Percentiles rank a stretch among this genome's conserved stretches.
Evolutionary conservation across 176 grass and related monocot genomes (phyloP).

Genomic region (Secale cereale): DNA sequence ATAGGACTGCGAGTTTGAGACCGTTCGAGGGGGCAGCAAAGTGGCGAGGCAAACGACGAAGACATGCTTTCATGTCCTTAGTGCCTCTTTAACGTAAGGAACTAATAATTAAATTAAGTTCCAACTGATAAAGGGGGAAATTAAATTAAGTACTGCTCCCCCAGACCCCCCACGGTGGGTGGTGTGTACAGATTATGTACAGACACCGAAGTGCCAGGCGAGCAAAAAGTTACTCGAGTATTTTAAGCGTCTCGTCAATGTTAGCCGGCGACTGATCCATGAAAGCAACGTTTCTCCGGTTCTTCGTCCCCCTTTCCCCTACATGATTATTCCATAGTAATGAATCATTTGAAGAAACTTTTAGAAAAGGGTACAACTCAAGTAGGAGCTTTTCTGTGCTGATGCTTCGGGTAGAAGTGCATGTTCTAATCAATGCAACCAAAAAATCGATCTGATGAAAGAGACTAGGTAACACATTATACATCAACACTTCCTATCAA

Average conservation of each 20-base stretch:
- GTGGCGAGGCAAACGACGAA: conserved; percentile 16
- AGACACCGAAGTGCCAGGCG: not conserved
- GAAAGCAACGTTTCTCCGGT: not conserved
- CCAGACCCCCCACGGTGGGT: not conserved
- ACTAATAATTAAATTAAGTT: not conserved
- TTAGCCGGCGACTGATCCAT: not conserved
- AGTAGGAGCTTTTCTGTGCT: too few species aligned
- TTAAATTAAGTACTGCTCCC: not conserved
- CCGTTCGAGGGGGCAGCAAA: not conserved
- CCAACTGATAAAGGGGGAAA: too few species aligned
- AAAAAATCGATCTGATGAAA: too few species aligned
- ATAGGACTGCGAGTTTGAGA: not conserved
- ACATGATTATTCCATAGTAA: not conserved
- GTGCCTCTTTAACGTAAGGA: not conserved
- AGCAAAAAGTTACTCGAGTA: not conserved
- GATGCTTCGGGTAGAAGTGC: too few species aligned
- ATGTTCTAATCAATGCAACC: too few species aligned
- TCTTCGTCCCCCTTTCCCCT: not conserved
- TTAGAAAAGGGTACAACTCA: too few species aligned
- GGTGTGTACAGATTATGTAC: not conserved
- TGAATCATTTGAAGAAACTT: not conserved
- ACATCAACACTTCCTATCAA: too few species aligned
- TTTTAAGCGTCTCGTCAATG: not conserved
- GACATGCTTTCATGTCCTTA: conserved; percentile 37
- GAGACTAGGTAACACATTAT: too few species aligned